phyloP scores from a whole-genome alignment of 306 rosid genomes.

The Cicer bijugum region DNA sequence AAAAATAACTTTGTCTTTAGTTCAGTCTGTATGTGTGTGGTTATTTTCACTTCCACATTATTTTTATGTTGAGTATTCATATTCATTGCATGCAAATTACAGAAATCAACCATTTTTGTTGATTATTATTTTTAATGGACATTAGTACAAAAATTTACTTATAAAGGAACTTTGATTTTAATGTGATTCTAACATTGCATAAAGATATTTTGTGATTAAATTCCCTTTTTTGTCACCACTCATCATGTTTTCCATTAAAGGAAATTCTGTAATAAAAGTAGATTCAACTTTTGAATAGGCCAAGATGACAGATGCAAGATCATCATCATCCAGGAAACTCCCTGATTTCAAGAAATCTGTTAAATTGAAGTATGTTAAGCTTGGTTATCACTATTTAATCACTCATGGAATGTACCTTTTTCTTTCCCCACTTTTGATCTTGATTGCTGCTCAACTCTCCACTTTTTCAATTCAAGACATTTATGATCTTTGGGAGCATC shows the following conservation, averaged over 20 bases:
- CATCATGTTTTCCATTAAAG: constrained; percentile 13
- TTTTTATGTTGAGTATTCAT: constrained; percentile 3
- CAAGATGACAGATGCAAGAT: constrained; percentile 61
- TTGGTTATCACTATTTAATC: constrained; percentile 86
- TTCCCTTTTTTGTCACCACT: neutral
- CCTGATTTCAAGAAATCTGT: constrained; percentile 88
- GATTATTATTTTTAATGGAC: neutral
- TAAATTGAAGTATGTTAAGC: constrained; percentile 83
- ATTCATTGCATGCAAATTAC: constrained; percentile 28
- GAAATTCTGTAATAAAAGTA: constrained; percentile 19
- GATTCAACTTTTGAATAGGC: constrained; percentile 52
- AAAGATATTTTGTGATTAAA: constrained; percentile 19
- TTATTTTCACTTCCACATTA: constrained; percentile 28
- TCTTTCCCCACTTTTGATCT: constrained; percentile 67
- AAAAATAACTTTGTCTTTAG: constrained; percentile 14
- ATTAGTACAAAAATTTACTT: constrained; percentile 4
- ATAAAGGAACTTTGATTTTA: constrained; percentile 1
- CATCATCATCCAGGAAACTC: constrained; percentile 65
- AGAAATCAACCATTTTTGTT: constrained; percentile 2
- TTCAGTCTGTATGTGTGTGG: constrained; percentile 18
- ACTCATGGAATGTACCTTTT: constrained; percentile 88
- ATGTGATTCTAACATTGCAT: constrained; percentile 24
- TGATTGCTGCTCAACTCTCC: constrained; percentile 75
- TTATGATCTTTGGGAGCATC: constrained; percentile 79
- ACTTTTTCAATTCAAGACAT: constrained; percentile 72